Evolutionary conservation across 306 rosid species (phyloP).

Genomic region (Prunus campanulata): DNA sequence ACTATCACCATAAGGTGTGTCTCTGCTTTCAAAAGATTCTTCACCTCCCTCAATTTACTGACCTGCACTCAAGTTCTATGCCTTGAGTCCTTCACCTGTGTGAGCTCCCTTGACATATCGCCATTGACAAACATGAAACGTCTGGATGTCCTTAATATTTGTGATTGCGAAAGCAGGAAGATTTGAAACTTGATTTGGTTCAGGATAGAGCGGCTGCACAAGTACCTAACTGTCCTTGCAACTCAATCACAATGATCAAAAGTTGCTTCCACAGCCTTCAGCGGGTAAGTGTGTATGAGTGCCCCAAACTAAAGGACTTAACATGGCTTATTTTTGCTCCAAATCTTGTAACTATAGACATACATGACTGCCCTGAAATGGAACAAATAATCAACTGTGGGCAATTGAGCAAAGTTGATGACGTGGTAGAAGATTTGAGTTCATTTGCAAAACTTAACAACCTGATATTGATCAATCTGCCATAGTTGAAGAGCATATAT

Average conservation of each 20-base stretch:
- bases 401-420: background rate
- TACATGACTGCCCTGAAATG: background rate
- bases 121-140: background rate
- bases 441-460: background rate
- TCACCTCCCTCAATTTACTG: background rate
- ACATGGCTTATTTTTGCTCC: conserved; percentile 5
- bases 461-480: background rate
- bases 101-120: background rate
- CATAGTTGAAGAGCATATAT: background rate
- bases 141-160: background rate
- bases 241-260: background rate
- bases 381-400: background rate
- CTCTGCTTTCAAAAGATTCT: background rate
- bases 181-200: background rate
- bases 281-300: background rate
- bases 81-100: background rate
- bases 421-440: background rate
- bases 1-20: background rate
- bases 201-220: too few relatives aligned
- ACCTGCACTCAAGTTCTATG: conserved; percentile 4
- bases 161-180: background rate
- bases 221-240: background rate
- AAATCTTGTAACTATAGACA: background rate
- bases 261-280: background rate
- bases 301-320: background rate